Evolutionary conservation across 805 yeast species (phyloP).

Genomic region (Huiozyma naganishii): DNA sequence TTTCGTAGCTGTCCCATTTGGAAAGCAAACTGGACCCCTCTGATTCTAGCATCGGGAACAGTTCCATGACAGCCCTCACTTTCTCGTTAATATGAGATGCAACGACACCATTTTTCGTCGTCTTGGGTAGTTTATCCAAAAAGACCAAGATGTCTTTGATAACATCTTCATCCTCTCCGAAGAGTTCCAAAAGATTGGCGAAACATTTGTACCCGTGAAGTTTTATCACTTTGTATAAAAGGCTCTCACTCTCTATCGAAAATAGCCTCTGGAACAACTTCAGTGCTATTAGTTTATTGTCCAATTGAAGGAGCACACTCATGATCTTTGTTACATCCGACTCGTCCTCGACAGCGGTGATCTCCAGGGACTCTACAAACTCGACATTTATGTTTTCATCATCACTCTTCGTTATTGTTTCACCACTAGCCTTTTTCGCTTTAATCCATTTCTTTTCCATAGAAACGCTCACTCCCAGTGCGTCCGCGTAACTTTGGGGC

Average conservation of each 20-base stretch:
- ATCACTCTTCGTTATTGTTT: conserved; percentile 34
- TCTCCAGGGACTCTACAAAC: conserved; percentile 50
- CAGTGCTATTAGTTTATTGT: conserved; percentile 51
- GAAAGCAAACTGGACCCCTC: conserved; percentile 35
- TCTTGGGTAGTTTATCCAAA: conserved; percentile 52
- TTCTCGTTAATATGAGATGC: conserved; percentile 62
- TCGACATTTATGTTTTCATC: conserved; percentile 50
- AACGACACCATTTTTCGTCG: conserved; percentile 68
- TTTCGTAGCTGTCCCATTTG: conserved; percentile 64
- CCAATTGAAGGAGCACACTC: conserved; percentile 69
- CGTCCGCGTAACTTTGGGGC: conserved; percentile 77
- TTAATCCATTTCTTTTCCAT: conserved; percentile 67
- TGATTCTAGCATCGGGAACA: conserved; percentile 19
- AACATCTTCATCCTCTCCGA: conserved; percentile 28
- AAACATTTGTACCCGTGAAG: conserved; percentile 83
- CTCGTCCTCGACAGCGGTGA: conserved; percentile 36
- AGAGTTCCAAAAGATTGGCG: conserved; percentile 42
- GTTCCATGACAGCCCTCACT: conserved; percentile 28
- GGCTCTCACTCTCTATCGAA: conserved; percentile 31
- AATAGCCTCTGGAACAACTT: conserved; percentile 58
- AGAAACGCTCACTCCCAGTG: conserved; percentile 61
- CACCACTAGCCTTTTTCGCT: conserved; percentile 39
- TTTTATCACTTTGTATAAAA: conserved; percentile 52
- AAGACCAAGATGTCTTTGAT: conserved; percentile 43
- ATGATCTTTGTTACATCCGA: conserved; percentile 67